These are phyloP conservation scores for Saccharum officinarum DNA, from an alignment of 176 grass and related monocot species.

Conservation along the genomic window DNA sequence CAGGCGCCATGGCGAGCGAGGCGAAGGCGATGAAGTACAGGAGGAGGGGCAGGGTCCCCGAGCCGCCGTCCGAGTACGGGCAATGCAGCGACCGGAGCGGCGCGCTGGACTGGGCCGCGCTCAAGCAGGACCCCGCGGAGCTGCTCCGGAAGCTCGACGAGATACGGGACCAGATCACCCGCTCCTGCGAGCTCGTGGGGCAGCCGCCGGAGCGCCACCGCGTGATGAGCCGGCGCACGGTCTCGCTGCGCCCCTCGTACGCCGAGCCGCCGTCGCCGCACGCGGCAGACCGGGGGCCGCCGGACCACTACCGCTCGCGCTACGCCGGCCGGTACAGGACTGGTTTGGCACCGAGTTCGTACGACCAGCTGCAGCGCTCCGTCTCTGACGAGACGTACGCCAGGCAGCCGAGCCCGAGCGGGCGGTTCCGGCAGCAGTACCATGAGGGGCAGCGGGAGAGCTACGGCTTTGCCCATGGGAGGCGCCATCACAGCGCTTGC, in stretches of 20 bases:
- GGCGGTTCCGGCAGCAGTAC: conserved; percentile 42
- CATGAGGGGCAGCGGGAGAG: conserved; percentile 43
- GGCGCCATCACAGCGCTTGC: conserved; percentile 41
- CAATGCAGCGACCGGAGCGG: conserved; percentile 37
- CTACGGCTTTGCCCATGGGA: conserved; percentile 36
- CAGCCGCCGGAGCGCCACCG: conserved; percentile 31
- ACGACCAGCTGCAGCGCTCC: conserved; percentile 25
- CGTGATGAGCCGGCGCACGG: conserved; percentile 13
- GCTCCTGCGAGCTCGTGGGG: conserved; percentile 57
- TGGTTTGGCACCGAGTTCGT: conserved; percentile 9
- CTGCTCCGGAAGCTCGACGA: conserved; percentile 84
- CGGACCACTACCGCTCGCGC: conserved; percentile 23
- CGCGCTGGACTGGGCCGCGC: conserved; percentile 42
- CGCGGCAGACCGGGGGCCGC: not conserved
- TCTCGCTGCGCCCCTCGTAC: conserved; percentile 39
- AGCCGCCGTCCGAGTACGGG: not conserved
- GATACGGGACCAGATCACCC: conserved; percentile 76
- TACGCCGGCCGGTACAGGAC: conserved; percentile 31
- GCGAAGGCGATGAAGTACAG: conserved; percentile 64
- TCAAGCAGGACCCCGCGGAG: conserved; percentile 66
- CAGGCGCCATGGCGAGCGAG: conserved; percentile 44
- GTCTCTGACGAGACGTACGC: conserved; percentile 44
- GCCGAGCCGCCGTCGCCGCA: not conserved
- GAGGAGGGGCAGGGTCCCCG: not conserved
- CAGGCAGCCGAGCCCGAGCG: conserved; percentile 37